Base-by-base conservation (phyloP, 1,139 yeast genomes). In the Blastobotrys capitulatus region DNA sequence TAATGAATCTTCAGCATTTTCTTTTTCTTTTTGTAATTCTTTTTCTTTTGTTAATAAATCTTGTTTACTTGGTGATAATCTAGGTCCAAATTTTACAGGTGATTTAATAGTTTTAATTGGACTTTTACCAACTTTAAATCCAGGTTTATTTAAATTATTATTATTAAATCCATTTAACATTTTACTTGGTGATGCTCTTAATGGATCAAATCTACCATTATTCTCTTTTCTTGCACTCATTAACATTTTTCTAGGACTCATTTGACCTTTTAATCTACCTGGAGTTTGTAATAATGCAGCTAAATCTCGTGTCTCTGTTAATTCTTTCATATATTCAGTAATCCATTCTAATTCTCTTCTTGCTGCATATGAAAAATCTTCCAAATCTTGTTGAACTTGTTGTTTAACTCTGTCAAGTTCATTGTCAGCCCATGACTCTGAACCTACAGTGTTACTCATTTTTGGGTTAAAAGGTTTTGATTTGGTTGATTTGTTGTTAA, bases 291-390 rank as follows among this genome's bases (percentile, higher is more conserved):
- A 39, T 60, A 67, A 45, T 15, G 53, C 48, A 2, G 64, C 58
- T 29, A 61, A 38, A 43, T 61, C 59, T 29, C 54, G 58, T 8
- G 52, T 52, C 6, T 60, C 55, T 32, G 52, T 55, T 32, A 64
- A 37, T 31, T 67, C 60, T 10, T 52, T 41, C 57, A 61, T 61
- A 52, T 67, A 67, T 49, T 68, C 73, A 44, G 70, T 66, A 20
- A 72, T 54, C 75, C 74, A 71, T 31, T 69, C 66, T 40, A 72
- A 50, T 47, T 70, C 75, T 18, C 69, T 52, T 12, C 70, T 61
- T 5, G 71, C 69, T 1, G 71, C 65, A 42, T 60, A 69, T 2
- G 71, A 70, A 51, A 71, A 66, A 50, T 70, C 73, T 51, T 71
- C 74, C 4, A 65, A 58, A 39, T 67, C 70, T 38, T 59, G 60